Evolutionary conservation across 2,329 filamentous ascomycete species (phyloP), one percentile per base, ranked within the genome.

Genomic region (Aspergillus tanneri): DNA sequence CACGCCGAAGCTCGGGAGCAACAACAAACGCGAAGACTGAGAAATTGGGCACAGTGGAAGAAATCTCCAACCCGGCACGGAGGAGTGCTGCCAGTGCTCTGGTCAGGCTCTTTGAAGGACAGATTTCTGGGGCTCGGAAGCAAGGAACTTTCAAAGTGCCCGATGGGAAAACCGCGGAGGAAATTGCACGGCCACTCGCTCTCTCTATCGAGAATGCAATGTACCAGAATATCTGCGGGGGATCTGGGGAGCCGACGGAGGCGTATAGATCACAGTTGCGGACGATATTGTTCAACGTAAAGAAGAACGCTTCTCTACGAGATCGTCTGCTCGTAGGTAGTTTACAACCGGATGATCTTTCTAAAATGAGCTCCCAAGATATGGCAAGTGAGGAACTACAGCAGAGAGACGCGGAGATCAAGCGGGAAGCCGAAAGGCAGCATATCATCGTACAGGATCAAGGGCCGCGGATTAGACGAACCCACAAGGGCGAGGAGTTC

Each of bases 401-500:
- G 47, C 76, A 78, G 53, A 76, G 74, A 57, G 77, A 82, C 47
- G 74, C 76, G 23, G 76, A 79, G 53, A 77, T 83, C 51, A 77
- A 78, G 57, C 70, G 75, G 11, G 76, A 78, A 46, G 73, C 84
- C 32, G 82, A 85, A 61, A 71, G 73, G 32, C 78, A 82, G 52
- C 88, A 92, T 37, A 91, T 93, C 38, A 80, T 95, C 25, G 84
- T 92, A 50, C 82, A 89, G 11, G 82, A 88, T 16, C 79, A 82
- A 40, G 90, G 82, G 1, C 87, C 91, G 3, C 84, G 90, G 3
- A 85, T 96, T 47, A 82, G 90, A 60, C 84, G 88, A 58, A 96
- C 92, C 2, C 92, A 97, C 74, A 97, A 97, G 69, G 93, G 93
- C 10, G 91, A 96, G 49, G 93, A 97, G 65, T 70, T 96, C 12